phyloP scores from a whole-genome alignment of 2,329 filamentous ascomycete genomes.

The Talaromyces funiculosus region DNA sequence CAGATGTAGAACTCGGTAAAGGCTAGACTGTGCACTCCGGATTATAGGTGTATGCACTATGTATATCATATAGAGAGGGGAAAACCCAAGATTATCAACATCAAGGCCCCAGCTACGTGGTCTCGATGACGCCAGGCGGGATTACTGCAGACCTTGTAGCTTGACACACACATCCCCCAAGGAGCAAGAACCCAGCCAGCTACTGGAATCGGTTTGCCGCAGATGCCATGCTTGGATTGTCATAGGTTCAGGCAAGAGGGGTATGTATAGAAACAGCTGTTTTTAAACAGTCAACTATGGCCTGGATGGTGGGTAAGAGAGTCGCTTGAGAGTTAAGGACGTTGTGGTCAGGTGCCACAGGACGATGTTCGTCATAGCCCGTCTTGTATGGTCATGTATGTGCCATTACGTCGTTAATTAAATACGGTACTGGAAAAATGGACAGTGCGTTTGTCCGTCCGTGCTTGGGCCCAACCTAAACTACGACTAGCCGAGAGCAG shows the following conservation, averaged over 20 bases:
- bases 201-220: background rate
- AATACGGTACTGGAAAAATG: background rate
- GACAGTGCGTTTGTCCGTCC: slow-evolving; percentile 1
- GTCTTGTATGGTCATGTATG: background rate
- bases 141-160: background rate
- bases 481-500: background rate
- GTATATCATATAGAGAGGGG: background rate
- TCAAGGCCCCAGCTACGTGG: background rate
- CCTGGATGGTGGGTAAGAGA: background rate
- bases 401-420: background rate
- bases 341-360: slow-evolving; percentile 6
- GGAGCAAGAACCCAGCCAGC: background rate
- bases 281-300: background rate
- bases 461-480: slow-evolving; percentile 2
- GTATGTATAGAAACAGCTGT: background rate
- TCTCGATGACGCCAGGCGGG: background rate
- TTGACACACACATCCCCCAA: background rate
- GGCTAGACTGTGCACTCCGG: background rate
- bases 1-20: background rate
- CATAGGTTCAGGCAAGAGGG: background rate
- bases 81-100: background rate
- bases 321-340: background rate
- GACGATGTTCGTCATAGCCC: slow-evolving; percentile 4
- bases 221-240: background rate
- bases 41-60: background rate